A percentile compares a stretch with the other conserved stretches of the same genome.
Evolutionary conservation across 345 rosid genomes (phyloP).

Genomic region (Hibiscus mutabilis): DNA sequence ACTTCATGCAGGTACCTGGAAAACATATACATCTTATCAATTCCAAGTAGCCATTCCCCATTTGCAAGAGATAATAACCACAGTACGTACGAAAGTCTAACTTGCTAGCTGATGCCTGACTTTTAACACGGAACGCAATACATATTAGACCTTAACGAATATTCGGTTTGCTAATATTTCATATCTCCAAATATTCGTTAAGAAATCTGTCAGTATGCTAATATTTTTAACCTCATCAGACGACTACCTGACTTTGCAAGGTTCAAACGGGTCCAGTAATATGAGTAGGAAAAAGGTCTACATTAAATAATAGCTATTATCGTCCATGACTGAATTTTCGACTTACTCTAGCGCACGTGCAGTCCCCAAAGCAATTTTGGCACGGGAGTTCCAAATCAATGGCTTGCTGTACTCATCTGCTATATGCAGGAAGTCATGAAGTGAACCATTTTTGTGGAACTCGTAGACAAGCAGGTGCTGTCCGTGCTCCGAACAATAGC

Average conservation of each 20-base stretch:
- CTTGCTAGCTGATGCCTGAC: neutral
- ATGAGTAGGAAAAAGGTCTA: neutral
- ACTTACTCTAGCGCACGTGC: conserved; percentile 96
- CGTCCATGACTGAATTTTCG: neutral
- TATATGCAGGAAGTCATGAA: conserved; percentile 75
- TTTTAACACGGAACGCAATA: neutral
- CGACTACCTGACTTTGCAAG: no score
- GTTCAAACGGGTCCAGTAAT: neutral
- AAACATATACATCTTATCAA: conserved; percentile 11
- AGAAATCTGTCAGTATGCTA: neutral
- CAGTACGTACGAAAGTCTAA: neutral
- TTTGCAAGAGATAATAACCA: no score
- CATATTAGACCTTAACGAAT: neutral
- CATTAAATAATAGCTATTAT: neutral
- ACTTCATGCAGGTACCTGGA: conserved; percentile 94
- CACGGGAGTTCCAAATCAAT: conserved; percentile 92
- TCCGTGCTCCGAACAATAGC: conserved; percentile 96
- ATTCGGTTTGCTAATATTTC: neutral
- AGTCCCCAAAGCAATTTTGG: conserved; percentile 92
- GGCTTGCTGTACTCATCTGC: conserved; percentile 76
- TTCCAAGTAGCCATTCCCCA: conserved; percentile 13
- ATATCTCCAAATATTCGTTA: neutral
- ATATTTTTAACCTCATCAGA: neutral
- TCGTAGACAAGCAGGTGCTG: conserved; percentile 83
- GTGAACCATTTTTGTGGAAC: conserved; percentile 84